phyloP scores from a whole-genome alignment of 345 rosid genomes.

The Hevea brasiliensis region DNA sequence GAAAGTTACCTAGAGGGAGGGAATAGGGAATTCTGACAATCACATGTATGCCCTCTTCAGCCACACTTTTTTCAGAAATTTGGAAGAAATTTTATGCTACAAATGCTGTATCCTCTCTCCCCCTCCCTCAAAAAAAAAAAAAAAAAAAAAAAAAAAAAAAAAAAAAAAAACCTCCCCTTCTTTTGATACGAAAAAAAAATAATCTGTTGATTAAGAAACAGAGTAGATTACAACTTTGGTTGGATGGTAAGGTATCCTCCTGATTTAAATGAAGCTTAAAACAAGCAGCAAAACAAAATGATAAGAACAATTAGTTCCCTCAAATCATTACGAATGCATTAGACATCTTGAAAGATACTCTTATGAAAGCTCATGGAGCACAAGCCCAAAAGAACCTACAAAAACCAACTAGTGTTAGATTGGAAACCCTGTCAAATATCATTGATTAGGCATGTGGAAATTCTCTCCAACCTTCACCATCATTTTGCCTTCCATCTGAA shows the following conservation, averaged over 20 bases:
- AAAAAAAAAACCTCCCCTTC: too few species aligned
- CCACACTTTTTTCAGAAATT: background rate
- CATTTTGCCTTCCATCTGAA: background rate
- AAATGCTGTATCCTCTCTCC: background rate
- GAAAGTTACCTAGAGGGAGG: background rate
- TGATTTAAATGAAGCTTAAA: background rate
- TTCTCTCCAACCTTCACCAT: background rate
- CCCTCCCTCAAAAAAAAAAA: too few species aligned
- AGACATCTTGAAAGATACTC: background rate
- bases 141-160: too few species aligned
- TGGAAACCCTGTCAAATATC: background rate
- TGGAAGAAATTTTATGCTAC: background rate
- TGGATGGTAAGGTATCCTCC: background rate
- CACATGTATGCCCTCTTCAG: background rate
- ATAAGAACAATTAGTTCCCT: background rate
- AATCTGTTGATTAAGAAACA: background rate
- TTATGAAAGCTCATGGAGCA: background rate
- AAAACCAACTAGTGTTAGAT: background rate
- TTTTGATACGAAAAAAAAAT: background rate
- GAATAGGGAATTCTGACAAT: background rate
- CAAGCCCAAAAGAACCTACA: background rate
- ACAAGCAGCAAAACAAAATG: background rate
- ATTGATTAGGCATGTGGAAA: background rate
- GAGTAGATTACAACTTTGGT: background rate
- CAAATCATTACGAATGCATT: background rate